Evolutionary conservation across 257 asterid genomes (phyloP).

Genomic region (Gynochthodes officinalis): DNA sequence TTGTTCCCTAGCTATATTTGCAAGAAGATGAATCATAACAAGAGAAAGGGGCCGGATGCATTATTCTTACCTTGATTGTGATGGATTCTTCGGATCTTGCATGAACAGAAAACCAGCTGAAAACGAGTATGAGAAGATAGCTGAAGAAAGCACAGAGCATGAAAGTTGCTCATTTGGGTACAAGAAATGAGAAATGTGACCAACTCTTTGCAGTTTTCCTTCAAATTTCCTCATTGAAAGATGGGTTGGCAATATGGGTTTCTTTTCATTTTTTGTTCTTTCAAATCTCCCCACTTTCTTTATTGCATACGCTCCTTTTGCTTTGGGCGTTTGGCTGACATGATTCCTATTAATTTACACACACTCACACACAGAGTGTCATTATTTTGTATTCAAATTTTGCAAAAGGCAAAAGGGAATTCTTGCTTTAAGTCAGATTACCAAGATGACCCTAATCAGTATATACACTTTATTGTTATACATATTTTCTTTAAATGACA

Average conservation of each 20-base stretch:
- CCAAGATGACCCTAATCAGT: slow-evolving; percentile 1
- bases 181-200: slow-evolving; percentile 15
- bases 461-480: background rate
- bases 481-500: no score
- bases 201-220: slow-evolving; percentile 15
- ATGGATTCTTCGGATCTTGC: slow-evolving; percentile 45
- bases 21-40: background rate
- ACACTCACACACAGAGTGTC: background rate
- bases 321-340: slow-evolving; percentile 43
- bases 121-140: slow-evolving; percentile 14
- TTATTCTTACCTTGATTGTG: slow-evolving; percentile 36
- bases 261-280: slow-evolving; percentile 14
- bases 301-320: slow-evolving; percentile 32
- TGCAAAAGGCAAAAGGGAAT: slow-evolving; percentile 11
- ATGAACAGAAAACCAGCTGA: slow-evolving; percentile 31
- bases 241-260: slow-evolving; percentile 35
- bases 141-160: slow-evolving; percentile 19
- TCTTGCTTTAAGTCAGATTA: slow-evolving; percentile 10
- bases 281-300: slow-evolving; percentile 6
- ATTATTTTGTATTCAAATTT: slow-evolving; percentile 14
- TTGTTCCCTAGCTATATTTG: no score
- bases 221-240: slow-evolving; percentile 20
- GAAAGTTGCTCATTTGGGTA: slow-evolving; percentile 22
- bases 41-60: background rate
- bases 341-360: slow-evolving; percentile 24